Conservation (phyloP, 106 monocot species). For the Acanthochlamys bracteata region DNA sequence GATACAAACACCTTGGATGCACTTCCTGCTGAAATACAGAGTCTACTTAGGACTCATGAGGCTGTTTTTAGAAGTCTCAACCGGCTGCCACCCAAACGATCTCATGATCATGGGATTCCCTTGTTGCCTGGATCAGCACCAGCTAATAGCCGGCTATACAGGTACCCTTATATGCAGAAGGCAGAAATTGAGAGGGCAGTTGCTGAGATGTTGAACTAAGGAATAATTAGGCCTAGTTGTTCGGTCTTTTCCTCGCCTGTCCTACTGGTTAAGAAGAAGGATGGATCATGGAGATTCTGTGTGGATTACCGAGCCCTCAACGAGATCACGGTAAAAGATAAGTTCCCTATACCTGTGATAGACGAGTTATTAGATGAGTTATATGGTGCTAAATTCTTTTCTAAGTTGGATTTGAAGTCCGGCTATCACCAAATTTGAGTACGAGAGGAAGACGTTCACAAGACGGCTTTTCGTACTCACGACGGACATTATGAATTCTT, state of each 20-base stretch:
- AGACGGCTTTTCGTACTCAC: neutral
- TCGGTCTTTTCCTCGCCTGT: neutral
- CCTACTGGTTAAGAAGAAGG: slow-evolving; percentile 3
- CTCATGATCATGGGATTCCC: neutral
- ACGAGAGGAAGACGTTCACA: neutral
- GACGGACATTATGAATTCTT: slow-evolving; percentile 4
- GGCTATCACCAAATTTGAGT: slow-evolving; percentile 14
- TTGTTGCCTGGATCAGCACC: neutral
- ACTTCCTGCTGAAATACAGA: neutral
- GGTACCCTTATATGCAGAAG: neutral
- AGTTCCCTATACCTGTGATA: slow-evolving; percentile 8
- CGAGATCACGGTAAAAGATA: neutral
- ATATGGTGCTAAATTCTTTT: neutral
- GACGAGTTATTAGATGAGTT: slow-evolving; percentile 17
- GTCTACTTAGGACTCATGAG: neutral
- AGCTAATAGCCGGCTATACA: neutral
- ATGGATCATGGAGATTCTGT: slow-evolving; percentile 1
- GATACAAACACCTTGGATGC: too few species aligned
- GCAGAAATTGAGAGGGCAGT: neutral
- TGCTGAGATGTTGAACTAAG: neutral
- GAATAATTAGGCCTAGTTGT: neutral
- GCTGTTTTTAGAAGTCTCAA: neutral
- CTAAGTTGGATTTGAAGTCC: slow-evolving; percentile 7
- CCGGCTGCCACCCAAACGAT: neutral
- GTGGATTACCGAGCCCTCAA: slow-evolving; percentile 3